Base-by-base conservation (phyloP, 148 eudicot genomes). In the Chenopodium suecicum region DNA sequence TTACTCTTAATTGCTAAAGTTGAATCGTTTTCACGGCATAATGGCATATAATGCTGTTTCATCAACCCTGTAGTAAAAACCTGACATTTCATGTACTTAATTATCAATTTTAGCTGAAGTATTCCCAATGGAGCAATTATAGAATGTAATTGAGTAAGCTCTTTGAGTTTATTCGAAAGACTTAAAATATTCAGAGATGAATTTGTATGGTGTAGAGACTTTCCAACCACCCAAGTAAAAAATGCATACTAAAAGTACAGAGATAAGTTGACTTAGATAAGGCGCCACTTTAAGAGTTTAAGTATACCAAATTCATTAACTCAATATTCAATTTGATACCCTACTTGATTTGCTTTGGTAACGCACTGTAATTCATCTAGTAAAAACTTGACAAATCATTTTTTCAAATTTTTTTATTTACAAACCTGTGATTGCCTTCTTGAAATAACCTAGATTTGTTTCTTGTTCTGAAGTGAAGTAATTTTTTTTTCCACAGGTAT, bases 401-500 rank as follows among this genome's bases (percentile, higher is more conserved):
- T 41, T 70, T 67, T 68, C 70, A 4, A 0, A 1, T 34, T 25
- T 48, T 48, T 12, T 48, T 48, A 1, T 48, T 48, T 34, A 4
- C 37, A 34, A 34, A 3, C 37, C 37, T 48, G 52, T 48, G 52
- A 20, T 63, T 75, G 27, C 17, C 74, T 50, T 73, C 27, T 50
- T 34, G 58, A 69, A 77, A 37, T 25, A 27, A 48, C 32, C 65
- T 22, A 47, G 1, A 7, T n/a, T 77, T 48, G 23, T 71, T 78
- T 64, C 52, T 82, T 67, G 68, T 75, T 73, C 68, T 73, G 46
- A 85, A 63, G 3, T 72, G 60, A 60, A 56, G 23, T 81, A 47
- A 19, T 84, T 4, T 67, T 81, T 81, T 48, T 48, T 74, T 50
- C 54, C 54, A 66, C 83, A 96, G 99, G 80, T 96, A 96, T 89